A percentile compares a stretch with the other conserved stretches of the same genome.
phyloP scores from a whole-genome alignment of 768 basidiomycete species.

The Boletellus ananiceps region DNA sequence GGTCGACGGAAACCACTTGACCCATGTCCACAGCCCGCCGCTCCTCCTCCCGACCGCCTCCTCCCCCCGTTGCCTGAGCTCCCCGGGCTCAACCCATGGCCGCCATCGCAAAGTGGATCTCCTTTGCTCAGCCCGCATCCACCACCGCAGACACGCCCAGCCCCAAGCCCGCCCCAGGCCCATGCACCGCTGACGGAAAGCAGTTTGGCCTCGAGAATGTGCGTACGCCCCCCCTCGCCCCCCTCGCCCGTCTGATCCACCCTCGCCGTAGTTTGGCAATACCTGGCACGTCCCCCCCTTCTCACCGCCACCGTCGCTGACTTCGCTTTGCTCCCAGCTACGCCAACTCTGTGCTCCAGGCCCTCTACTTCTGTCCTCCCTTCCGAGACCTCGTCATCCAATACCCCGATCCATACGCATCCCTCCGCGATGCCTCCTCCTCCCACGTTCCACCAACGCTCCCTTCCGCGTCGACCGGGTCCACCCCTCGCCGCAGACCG shows the following conservation, averaged over 20 bases:
- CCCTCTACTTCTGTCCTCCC: constrained; percentile 91
- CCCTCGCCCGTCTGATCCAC: constrained; percentile 5
- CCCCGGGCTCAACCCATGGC: constrained; percentile 17
- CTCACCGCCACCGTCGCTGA: constrained; percentile 13
- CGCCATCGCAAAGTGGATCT: constrained; percentile 36
- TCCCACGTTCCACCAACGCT: constrained; percentile 30
- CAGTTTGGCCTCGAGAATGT: constrained; percentile 98
- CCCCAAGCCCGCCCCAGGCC: constrained; percentile 34
- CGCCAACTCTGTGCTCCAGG: constrained; percentile 97
- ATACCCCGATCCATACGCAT: constrained; percentile 45
- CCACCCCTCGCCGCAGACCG: constrained; percentile 47
- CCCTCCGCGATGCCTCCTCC: constrained; percentile 25
- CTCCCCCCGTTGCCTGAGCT: background rate
- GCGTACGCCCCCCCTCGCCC: constrained; percentile 33
- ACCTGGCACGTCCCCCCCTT: constrained; percentile 64
- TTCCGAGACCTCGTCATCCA: constrained; percentile 90
- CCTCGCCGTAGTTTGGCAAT: constrained; percentile 77
- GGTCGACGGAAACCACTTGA: constrained; percentile 8
- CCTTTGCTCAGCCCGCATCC: constrained; percentile 31
- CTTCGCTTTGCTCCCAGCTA: constrained; percentile 52
- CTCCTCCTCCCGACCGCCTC: constrained; percentile 11
- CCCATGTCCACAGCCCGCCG: constrained; percentile 15
- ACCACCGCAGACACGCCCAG: constrained; percentile 21
- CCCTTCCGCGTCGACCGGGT: constrained; percentile 24
- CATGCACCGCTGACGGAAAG: constrained; percentile 65